These are phyloP conservation scores for Arthonia radiata DNA, from an alignment of 495 filamentous ascomycete genomes.

Conservation along the genomic window DNA sequence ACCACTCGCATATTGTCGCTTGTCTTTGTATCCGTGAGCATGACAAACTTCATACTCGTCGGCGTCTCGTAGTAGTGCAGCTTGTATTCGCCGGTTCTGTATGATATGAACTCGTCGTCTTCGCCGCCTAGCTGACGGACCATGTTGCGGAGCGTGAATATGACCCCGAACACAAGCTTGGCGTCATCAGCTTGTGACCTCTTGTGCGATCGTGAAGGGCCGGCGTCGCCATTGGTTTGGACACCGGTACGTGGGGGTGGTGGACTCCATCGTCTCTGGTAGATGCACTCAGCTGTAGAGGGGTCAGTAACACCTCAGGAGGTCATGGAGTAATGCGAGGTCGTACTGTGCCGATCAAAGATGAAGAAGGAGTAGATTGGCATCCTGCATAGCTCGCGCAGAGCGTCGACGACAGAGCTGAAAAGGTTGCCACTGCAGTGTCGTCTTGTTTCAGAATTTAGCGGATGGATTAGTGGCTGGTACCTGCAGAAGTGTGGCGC, in stretches of 20 bases:
- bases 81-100: constrained; percentile 82
- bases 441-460: too few species aligned
- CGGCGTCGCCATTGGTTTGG: constrained; percentile 10
- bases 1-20: constrained; percentile 79
- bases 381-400: too few species aligned
- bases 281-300: constrained; percentile 78
- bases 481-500: too few species aligned
- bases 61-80: constrained; percentile 97
- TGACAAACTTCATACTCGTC: constrained; percentile 82
- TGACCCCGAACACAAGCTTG: constrained; percentile 87
- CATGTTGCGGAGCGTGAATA: constrained; percentile 93
- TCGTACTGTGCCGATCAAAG: constrained; percentile 86
- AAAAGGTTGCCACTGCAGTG: too few species aligned
- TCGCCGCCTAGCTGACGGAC: constrained; percentile 77
- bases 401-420: too few species aligned
- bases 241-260: constrained; percentile 15
- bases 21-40: constrained; percentile 78
- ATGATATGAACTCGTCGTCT: constrained; percentile 73
- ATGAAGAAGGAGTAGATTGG: constrained; percentile 95
- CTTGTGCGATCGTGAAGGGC: constrained; percentile 11
- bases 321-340: constrained; percentile 1
- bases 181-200: constrained; percentile 63
- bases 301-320: constrained; percentile 4
- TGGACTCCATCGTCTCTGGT: constrained; percentile 56
- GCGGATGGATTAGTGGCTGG: too few species aligned